Evolutionary conservation across 345 rosid genomes (phyloP).

Genomic region (Bretschneidera sinensis): DNA sequence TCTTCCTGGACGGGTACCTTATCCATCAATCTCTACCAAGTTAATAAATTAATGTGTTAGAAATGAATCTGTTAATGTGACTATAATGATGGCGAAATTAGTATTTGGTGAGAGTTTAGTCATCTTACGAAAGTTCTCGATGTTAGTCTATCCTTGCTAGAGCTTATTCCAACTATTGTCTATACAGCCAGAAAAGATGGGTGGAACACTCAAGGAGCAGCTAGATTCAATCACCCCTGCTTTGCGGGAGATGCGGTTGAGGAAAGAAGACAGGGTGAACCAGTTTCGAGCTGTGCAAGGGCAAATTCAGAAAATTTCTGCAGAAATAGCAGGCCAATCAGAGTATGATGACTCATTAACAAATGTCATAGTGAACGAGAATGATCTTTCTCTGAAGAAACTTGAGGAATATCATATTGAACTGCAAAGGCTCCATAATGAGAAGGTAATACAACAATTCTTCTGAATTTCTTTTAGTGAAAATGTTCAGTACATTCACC

Average conservation of each 20-base stretch:
- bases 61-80: neutral
- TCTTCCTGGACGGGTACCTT: slow-evolving; percentile 85
- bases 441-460: slow-evolving; percentile 52
- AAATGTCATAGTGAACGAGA: slow-evolving; percentile 59
- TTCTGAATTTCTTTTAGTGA: neutral
- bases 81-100: neutral
- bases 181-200: slow-evolving; percentile 83
- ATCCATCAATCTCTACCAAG: slow-evolving; percentile 16
- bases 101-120: neutral
- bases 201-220: slow-evolving; percentile 82
- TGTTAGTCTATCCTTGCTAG: neutral
- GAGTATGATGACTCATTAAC: slow-evolving; percentile 62
- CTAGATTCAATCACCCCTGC: slow-evolving; percentile 91
- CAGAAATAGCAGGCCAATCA: slow-evolving; percentile 79
- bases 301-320: slow-evolving; percentile 78
- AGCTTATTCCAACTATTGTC: neutral
- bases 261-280: slow-evolving; percentile 84
- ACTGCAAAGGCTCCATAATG: slow-evolving; percentile 73
- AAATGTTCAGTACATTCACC: neutral
- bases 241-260: slow-evolving; percentile 72
- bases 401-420: slow-evolving; percentile 86
- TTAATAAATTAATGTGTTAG: neutral
- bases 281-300: slow-evolving; percentile 70
- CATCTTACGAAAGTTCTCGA: neutral
- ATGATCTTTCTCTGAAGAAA: slow-evolving; percentile 84